Base-by-base conservation (phyloP, 257 asterid genomes). In the Ilex asprella region DNA sequence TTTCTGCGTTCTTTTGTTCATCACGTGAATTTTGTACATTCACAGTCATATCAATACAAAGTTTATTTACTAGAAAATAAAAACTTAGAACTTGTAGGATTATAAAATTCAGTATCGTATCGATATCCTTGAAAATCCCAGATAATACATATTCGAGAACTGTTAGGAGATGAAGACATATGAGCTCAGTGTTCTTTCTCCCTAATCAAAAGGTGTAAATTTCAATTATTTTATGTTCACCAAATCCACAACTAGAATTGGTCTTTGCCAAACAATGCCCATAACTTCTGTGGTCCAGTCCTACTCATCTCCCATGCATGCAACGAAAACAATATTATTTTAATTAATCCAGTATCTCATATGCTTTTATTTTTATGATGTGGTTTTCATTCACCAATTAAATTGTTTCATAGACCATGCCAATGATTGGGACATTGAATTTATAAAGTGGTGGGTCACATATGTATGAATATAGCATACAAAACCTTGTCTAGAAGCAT, bases 331-430 rank as follows among this genome's bases (percentile, higher is more conserved):
- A 62, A 66, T 62, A 21, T 54, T 61, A 43, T 60, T 31, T 44
- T 31, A 30, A 39, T 16, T 61, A 39, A 53, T 35, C 30, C 57
- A 10, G 16, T 9, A 35, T 32, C 27, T 10, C 14, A 21, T 30
- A 11, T 11, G 35, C 4, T 31, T 43, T 51, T 68, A 54, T 54
- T 56, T 56, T 10, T 60, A 55, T 14, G 27, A 30, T 60, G 65
- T 70, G 70, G 70, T 47, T 58, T 2, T 2, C n/a, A 39, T 47
- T 30, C 13, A 32, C 67, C 70, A 70, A 75, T 65, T 59, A 70
- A 46, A 69, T 53, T 29, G 59, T 15, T 56, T 57, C 58, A 56
- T 16, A 41, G 46, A 21, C 13, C 0, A 39, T 50, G 30, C 53
- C 32, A 60, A 63, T 46, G 31, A 64, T 63, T 62, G 11, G 58